These are phyloP conservation scores for Trypanosoma rangeli DNA, from an alignment of 208 protist species.

Conservation along the genomic window DNA sequence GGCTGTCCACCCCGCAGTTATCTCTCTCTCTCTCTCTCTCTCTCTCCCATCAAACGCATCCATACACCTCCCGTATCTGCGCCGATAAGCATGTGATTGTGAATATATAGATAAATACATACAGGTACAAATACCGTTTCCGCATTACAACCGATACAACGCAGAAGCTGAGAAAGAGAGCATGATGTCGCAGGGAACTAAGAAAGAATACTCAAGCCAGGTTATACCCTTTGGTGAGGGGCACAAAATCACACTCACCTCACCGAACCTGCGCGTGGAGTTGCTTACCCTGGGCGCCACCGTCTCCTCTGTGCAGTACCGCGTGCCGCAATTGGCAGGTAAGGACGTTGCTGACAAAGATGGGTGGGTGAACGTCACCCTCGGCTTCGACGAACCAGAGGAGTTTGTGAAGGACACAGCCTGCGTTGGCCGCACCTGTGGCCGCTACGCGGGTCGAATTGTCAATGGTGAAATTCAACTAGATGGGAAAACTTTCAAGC, in stretches of 20 bases:
- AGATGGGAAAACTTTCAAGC: conserved; percentile 39
- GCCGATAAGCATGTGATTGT: not conserved
- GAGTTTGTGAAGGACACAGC: conserved; percentile 42
- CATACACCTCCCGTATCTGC: not conserved
- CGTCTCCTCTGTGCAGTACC: conserved; percentile 63
- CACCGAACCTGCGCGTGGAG: conserved; percentile 54
- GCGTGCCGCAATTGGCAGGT: conserved; percentile 31
- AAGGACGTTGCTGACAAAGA: conserved; percentile 34
- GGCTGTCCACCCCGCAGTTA: not conserved
- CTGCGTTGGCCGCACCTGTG: conserved; percentile 65
- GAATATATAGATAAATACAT: not conserved
- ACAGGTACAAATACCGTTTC: not conserved
- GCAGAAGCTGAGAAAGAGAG: not conserved
- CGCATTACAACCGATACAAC: not conserved
- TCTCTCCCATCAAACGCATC: not conserved
- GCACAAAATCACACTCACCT: conserved; percentile 46
- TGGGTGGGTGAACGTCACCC: conserved; percentile 66
- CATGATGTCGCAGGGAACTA: not conserved
- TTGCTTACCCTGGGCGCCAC: conserved; percentile 66
- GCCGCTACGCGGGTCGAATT: conserved; percentile 67
- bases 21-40: not conserved
- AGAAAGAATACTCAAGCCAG: conserved; percentile 17
- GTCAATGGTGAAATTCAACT: conserved; percentile 43
- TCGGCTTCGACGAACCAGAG: conserved; percentile 46
- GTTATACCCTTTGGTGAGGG: conserved; percentile 70